Base-by-base conservation (phyloP, 1,284 basidiomycete genomes). In the Apiotrichum siamense region DNA sequence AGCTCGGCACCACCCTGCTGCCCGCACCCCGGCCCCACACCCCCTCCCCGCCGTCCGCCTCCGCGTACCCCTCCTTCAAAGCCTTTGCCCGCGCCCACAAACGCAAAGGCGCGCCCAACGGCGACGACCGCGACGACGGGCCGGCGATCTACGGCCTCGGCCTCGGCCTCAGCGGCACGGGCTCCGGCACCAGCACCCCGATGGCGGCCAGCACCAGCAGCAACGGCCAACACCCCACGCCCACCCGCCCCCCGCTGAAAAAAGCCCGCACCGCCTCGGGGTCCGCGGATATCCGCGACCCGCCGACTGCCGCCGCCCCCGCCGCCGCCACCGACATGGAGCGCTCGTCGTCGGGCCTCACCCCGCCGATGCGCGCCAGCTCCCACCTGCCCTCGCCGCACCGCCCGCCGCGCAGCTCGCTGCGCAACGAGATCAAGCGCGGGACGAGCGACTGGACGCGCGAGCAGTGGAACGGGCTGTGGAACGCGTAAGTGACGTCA, bases 1-100 rank as follows among this genome's bases (percentile, higher is more conserved):
- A 53, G 7, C 62, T 69, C 11, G 65, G 65, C 4, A 54, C 60
- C 2, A 66, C 54, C 2, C 64, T 66, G 47, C 53, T 66, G 15
- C 64, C 63, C 24, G 62, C 57, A 0, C 33, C 63, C 17, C 25
- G 46, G 20, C 46, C 54, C 13, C 31, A 33, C n/a, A 54, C 59
- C 0, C 54, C 66, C 1, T 38, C 50, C 17, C 52, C 60, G 3
- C 48, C 61, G 10, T 51, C 61, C 4, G 32, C 57, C 11, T 32
- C 41, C 13, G 36, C 51, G 3, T 58, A 39, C 35, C 27, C 52
- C 6, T 52, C 51, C 15, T 55, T 57, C 55, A 56, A 47, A 37
- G 47, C 48, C 23, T 57, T 46, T 7, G 52, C 54, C 2, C 52
- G 51, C 31, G 52, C 54, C 3, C 53, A 59, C 20, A 55, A 55